Evolutionary conservation across 2,329 filamentous ascomycete genomes (phyloP).

Genomic region (Davidsoniella neocaledoniae): DNA sequence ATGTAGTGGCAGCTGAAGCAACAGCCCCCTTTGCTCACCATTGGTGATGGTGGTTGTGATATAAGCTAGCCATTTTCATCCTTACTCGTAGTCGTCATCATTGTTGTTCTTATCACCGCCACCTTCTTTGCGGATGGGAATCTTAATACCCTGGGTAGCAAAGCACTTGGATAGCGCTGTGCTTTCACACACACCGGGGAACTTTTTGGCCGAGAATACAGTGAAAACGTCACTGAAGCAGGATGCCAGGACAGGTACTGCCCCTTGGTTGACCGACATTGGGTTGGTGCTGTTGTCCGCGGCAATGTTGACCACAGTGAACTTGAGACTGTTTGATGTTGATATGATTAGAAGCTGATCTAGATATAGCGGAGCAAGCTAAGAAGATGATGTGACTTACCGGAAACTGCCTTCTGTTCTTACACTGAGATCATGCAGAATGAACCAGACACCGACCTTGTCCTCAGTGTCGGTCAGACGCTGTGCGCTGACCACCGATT

Average conservation of each 20-base stretch:
- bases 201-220: constrained; percentile 94
- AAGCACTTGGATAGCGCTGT: constrained; percentile 85
- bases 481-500: constrained; percentile 75
- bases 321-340: constrained; percentile 33
- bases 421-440: constrained; percentile 87
- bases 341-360: not conserved
- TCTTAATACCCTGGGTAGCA: constrained; percentile 87
- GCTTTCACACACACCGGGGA: constrained; percentile 91
- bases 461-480: constrained; percentile 62
- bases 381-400: constrained; percentile 29
- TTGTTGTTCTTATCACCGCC: constrained; percentile 26
- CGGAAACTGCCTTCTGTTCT: constrained; percentile 82
- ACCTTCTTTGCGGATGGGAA: constrained; percentile 83
- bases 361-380: not conserved
- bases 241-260: constrained; percentile 66
- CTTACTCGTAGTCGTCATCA: constrained; percentile 31
- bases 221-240: constrained; percentile 81
- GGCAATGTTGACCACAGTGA: constrained; percentile 67
- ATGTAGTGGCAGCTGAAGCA: too few species aligned
- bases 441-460: constrained; percentile 87
- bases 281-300: constrained; percentile 21
- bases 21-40: too few species aligned
- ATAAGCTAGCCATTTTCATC: constrained; percentile 17
- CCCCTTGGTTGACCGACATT: constrained; percentile 49
- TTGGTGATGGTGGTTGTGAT: too few species aligned